Base-by-base conservation (phyloP, 202 grass and related monocot genomes). In the Setaria viridis region DNA sequence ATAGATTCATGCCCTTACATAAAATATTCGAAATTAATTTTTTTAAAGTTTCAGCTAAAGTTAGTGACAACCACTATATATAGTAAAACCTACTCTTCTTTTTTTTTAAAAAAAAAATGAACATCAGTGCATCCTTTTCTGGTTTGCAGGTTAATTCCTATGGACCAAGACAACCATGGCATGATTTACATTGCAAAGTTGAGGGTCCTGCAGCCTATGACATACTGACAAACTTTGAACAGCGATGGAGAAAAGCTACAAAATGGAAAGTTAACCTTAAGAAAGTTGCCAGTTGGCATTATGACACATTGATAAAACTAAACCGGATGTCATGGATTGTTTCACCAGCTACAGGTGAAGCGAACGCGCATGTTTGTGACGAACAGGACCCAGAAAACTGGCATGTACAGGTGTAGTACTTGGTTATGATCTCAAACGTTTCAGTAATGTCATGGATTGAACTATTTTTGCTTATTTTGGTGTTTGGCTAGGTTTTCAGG, bases 241-340 rank as follows among this genome's bases (percentile, higher is more conserved):
- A 98, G 85, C 81, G 95, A 87, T 98, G 95, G 93, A 87, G 84
- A 84, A 98, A 94, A 85, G 85, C 91, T 25, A 88, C 88, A 79
- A 98, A 98, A 89, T 98, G 95, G 95, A 91, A 94, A 89, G 93
- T 98, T 37, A 95, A 80, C 74, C 72, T 98, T 57, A 91, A 90
- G 70, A 95, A 87, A 88, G 93, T 89, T 74, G 89, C 89, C 47
- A 93, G 93, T 88, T 95, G 95, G 95, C 84, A 90, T 49, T 86
- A 94, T 63, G 90, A 98, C 57, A 86, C 93, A 37, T 59, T 98
- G 91, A 86, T 95, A 71, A 98, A 95, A 82, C 86, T 95, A 66
- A 87, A 95, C 33, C 68, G 93, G n/a, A 95, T 98, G 85, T 98
- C 95, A 4, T 98, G 95, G 95, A 98, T 98, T 79, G 76, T 95